Evolutionary conservation across 179 eudicot species (phyloP), one percentile per base, ranked within the genome.

Genomic region (Actinidia arguta): DNA sequence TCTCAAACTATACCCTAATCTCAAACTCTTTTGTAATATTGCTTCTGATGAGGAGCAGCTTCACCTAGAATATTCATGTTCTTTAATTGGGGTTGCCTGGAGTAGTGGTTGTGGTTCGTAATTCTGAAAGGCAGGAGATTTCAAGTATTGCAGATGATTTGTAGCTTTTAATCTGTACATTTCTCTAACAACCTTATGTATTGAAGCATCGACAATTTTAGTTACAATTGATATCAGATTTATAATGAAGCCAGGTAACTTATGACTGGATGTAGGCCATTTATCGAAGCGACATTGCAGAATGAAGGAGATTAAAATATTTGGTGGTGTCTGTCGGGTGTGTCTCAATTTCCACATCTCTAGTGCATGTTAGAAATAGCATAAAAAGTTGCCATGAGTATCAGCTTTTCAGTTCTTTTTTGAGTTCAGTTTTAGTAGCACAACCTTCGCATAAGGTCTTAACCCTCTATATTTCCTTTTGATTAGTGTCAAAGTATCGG

Each of bases 31-130:
- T 47, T n/a, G 61, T 36, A 5, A 27, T 61, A 36, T 36, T 68
- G 59, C 81, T 52, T 79, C 36, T 67, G 74, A 50, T 42, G 51
- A 25, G 81, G 50, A 50, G 62, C 9, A 51, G 36, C 51, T n/a
- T 50, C 73, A 16, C 62, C 74, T 79, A 31, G 75, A 50, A 51
- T 51, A 47, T 11, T 3, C 67, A 64, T 25, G 71, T 16, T 61
- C 22, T 77, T 14, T 14, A 27, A 24, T 46, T 56, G 80, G 71
- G 39, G 20, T 62, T 42, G 24, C 36, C 55, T 77, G 59, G 59
- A 27, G 74, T 36, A 17, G 27, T 79, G 81, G 81, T 66, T 42
- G 20, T 79, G 51, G 48, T 79, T 25, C 67, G 50, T 31, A 74
- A 66, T 50, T 51, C n/a, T 52, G 73, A 66, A 25, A 67, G 74